These are phyloP conservation scores for Striga hermonthica DNA, from an alignment of 305 asterid genomes.

Conservation along the genomic window DNA sequence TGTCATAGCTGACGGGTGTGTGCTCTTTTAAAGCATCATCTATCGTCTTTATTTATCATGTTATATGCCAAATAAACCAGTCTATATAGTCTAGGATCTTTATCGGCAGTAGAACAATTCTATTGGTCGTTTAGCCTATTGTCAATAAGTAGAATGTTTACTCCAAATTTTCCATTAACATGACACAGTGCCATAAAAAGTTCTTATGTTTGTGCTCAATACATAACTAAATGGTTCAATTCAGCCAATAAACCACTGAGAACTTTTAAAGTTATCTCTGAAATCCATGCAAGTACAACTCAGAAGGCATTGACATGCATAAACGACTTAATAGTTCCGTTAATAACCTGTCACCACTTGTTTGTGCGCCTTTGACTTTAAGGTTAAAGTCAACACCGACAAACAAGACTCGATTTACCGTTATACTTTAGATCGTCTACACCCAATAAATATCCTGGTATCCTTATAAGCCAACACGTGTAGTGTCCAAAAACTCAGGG, in stretches of 20 bases:
- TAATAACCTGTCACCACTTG: background rate
- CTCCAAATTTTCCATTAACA: background rate
- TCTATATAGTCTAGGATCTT: background rate
- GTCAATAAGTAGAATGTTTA: background rate
- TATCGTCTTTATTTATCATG: background rate
- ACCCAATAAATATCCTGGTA: background rate
- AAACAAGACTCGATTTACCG: background rate
- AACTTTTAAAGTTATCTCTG: constrained; percentile 11
- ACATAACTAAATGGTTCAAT: background rate
- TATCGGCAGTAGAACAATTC: constrained; percentile 7
- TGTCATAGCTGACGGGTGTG: background rate
- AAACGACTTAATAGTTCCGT: constrained; percentile 8
- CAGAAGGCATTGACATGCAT: background rate
- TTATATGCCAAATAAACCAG: constrained; percentile 9
- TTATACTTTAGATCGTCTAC: background rate
- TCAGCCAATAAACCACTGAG: background rate
- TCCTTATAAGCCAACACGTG: constrained; percentile 1
- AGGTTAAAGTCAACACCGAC: background rate
- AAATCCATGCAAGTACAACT: constrained; percentile 7
- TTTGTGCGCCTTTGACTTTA: background rate
- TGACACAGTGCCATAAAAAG: background rate
- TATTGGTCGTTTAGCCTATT: constrained; percentile 14
- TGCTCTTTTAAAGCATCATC: constrained; percentile 10
- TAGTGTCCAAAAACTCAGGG: background rate
- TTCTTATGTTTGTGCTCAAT: constrained; percentile 1